These are phyloP conservation scores for Phytophthora palmivora DNA, from an alignment of 352 stramenopile species.

Conservation along the genomic window DNA sequence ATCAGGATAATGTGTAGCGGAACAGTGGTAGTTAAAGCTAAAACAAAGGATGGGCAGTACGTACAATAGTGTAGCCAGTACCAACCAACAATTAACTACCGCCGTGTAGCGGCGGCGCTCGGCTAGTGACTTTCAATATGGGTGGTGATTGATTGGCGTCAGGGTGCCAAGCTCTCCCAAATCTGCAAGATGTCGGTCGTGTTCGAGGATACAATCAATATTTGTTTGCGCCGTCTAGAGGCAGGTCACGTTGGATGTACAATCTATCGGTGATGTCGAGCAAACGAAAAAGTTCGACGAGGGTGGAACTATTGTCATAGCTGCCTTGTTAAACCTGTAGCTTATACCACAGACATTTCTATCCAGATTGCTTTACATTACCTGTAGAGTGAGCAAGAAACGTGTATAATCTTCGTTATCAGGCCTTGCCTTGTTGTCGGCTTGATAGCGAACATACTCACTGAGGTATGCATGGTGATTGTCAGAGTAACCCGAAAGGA, in stretches of 20 bases:
- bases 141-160: conserved; percentile 97
- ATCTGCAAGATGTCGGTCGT: conserved; percentile 98
- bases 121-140: conserved; percentile 98
- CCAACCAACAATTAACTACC: too few species aligned
- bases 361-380: conserved; percentile 14
- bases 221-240: conserved; percentile 96
- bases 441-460: not conserved
- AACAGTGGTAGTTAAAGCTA: too few species aligned
- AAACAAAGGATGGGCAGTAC: too few species aligned
- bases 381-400: not conserved
- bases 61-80: too few species aligned
- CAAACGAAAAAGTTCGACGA: conserved; percentile 98
- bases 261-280: conserved; percentile 97
- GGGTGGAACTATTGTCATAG: conserved; percentile 99
- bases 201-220: conserved; percentile 99
- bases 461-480: conserved; percentile 30
- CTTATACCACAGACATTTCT: conserved; percentile 3
- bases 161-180: conserved; percentile 98
- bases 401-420: conserved; percentile 13
- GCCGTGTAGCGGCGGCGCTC: too few species aligned
- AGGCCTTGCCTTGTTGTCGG: not conserved
- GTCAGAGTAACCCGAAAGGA: conserved; percentile 18
- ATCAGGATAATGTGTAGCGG: too few species aligned
- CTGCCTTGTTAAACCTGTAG: conserved; percentile 97
- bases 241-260: conserved; percentile 96